These are phyloP conservation scores for Sphaerulina musiva DNA, from an alignment of 2,329 filamentous ascomycete species.

Conservation along the genomic window DNA sequence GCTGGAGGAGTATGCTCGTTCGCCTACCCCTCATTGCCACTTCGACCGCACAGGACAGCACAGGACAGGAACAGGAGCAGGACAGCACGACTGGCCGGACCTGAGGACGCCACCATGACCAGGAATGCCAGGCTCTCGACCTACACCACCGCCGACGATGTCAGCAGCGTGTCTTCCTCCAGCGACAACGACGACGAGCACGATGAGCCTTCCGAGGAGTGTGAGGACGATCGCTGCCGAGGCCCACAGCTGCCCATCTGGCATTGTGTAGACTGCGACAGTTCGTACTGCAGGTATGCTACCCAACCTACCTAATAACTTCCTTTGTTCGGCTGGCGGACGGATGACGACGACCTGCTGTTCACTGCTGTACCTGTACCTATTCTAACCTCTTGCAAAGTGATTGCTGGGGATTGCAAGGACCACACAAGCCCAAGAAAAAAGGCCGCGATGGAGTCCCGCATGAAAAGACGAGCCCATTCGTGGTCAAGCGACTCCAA, in stretches of 20 bases:
- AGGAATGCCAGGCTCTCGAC: slow-evolving; percentile 5
- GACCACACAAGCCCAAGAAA: slow-evolving; percentile 32
- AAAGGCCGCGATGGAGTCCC: slow-evolving; percentile 33
- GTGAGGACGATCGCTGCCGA: slow-evolving; percentile 30
- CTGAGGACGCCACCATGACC: slow-evolving; percentile 4
- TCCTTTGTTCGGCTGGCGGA: background rate
- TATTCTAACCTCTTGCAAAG: slow-evolving; percentile 12
- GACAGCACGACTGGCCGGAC: background rate
- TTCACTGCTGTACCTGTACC: background rate
- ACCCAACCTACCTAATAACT: too few species aligned
- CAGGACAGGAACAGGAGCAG: too few species aligned
- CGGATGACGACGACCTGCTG: too few species aligned
- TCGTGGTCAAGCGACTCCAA: slow-evolving; percentile 27
- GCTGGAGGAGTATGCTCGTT: slow-evolving; percentile 2
- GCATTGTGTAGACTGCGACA: slow-evolving; percentile 33
- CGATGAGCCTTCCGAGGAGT: slow-evolving; percentile 25
- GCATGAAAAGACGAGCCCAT: slow-evolving; percentile 34
- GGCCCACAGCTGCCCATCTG: slow-evolving; percentile 26
- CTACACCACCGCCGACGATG: slow-evolving; percentile 2
- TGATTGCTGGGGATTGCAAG: slow-evolving; percentile 31
- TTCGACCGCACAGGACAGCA: background rate
- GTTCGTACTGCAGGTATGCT: slow-evolving; percentile 31
- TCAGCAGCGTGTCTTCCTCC: slow-evolving; percentile 12
- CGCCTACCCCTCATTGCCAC: slow-evolving; percentile 1
- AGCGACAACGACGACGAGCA: slow-evolving; percentile 9